These are phyloP conservation scores for Myrica gale DNA, from an alignment of 306 rosid genomes.

Conservation along the genomic window DNA sequence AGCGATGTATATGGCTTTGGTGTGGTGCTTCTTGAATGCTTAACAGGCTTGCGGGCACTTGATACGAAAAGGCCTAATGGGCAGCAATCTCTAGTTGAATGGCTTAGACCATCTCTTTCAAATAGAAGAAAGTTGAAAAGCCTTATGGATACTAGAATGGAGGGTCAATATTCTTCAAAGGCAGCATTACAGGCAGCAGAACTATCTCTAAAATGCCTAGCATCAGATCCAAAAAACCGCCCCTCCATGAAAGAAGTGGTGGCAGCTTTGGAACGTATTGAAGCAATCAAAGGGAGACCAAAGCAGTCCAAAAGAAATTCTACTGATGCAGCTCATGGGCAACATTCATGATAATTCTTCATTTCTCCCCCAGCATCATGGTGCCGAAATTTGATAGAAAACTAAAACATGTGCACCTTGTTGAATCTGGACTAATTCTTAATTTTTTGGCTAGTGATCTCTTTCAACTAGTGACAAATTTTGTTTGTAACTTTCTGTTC, in stretches of 20 bases:
- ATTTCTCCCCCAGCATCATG: conserved; percentile 17
- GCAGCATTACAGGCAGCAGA: conserved; percentile 52
- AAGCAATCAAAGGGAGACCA: conserved; percentile 35
- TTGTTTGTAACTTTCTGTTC: conserved; percentile 13
- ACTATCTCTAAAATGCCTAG: conserved; percentile 60
- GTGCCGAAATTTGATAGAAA: conserved; percentile 15
- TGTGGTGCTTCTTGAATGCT: conserved; percentile 76
- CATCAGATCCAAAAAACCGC: conserved; percentile 53
- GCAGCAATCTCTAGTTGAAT: conserved; percentile 62
- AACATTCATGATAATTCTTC: not conserved
- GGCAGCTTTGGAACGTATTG: conserved; percentile 53
- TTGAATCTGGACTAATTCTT: too few species aligned
- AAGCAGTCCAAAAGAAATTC: conserved; percentile 28
- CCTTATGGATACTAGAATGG: conserved; percentile 55
- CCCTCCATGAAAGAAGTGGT: conserved; percentile 83
- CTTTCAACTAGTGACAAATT: conserved; percentile 9
- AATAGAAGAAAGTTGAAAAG: conserved; percentile 44
- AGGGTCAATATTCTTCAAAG: conserved; percentile 66
- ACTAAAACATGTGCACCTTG: not conserved
- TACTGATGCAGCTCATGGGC: not conserved
- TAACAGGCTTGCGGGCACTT: conserved; percentile 67
- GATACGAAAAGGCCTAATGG: conserved; percentile 49
- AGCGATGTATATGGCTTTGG: conserved; percentile 96
- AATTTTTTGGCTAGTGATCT: not conserved
- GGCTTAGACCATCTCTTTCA: conserved; percentile 60